Conservation (phyloP, 1,139 yeast genomes). For the Scheffersomyces insectosa region DNA sequence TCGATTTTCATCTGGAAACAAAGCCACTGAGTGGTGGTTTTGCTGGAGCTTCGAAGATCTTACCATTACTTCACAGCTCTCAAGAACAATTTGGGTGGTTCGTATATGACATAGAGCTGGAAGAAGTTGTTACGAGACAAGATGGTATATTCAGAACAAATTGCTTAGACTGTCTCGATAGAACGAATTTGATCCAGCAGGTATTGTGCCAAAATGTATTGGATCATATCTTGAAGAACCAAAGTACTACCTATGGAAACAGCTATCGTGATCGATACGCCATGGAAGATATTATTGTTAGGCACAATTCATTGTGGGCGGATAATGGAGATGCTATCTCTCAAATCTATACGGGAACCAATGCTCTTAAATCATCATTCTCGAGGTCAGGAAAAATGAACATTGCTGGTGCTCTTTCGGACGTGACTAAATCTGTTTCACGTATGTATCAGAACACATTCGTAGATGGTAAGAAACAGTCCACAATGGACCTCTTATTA, state of each 20-base stretch:
- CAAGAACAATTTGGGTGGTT: conserved; percentile 74
- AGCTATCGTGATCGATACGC: conserved; percentile 22
- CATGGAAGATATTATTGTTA: conserved; percentile 52
- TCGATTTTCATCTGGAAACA: conserved; percentile 93
- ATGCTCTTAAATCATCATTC: conserved; percentile 90
- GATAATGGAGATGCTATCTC: conserved; percentile 97
- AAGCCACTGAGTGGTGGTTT: conserved; percentile 74
- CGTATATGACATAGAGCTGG: conserved; percentile 50
- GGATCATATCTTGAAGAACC: conserved; percentile 62
- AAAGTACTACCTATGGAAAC: conserved; percentile 21
- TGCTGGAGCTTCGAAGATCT: conserved; percentile 73
- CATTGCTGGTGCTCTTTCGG: conserved; percentile 92
- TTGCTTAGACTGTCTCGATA: conserved; percentile 91
- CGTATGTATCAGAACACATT: conserved; percentile 95
- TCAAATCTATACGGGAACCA: conserved; percentile 95
- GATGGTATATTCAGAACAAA: conserved; percentile 89
- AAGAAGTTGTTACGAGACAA: conserved; percentile 62
- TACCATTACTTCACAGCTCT: conserved; percentile 64
- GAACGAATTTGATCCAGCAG: conserved; percentile 93
- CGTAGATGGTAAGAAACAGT: conserved; percentile 87
- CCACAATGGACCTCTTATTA: conserved; percentile 78
- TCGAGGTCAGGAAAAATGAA: conserved; percentile 96
- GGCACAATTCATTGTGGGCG: conserved; percentile 91
- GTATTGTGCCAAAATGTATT: conserved; percentile 64
- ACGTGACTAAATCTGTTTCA: conserved; percentile 93